Evolutionary conservation across 2,329 filamentous ascomycete genomes (phyloP).

Genomic region (Kalaharituber pfeilii): DNA sequence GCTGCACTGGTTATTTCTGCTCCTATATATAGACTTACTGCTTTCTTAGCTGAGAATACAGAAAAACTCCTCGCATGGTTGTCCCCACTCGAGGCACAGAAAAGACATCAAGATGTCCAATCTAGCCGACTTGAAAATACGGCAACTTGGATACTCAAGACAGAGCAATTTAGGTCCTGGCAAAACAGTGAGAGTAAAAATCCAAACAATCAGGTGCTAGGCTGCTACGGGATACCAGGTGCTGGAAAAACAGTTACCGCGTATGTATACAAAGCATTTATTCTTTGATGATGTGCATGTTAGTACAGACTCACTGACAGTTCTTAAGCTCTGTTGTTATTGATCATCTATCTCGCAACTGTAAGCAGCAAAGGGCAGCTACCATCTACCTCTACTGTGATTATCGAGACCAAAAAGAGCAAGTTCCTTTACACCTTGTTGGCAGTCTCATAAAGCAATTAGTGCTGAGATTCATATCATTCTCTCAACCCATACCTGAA

Average conservation of each 20-base stretch:
- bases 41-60: too few relatives aligned
- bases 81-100: not conserved
- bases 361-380: too few relatives aligned
- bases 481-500: too few relatives aligned
- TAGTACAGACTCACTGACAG: not conserved
- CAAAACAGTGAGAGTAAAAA: not conserved
- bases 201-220: not conserved
- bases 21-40: too few relatives aligned
- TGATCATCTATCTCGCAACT: not conserved
- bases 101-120: not conserved
- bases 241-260: not conserved
- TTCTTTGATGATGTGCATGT: not conserved
- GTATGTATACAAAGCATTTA: not conserved
- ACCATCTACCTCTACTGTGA: too few relatives aligned
- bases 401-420: too few relatives aligned
- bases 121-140: not conserved
- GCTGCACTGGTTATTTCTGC: too few relatives aligned
- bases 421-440: too few relatives aligned
- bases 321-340: not conserved
- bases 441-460: too few relatives aligned
- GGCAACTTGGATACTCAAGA: not conserved
- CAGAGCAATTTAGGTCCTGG: not conserved
- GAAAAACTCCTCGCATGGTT: too few relatives aligned
- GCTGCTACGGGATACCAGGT: not conserved
- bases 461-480: too few relatives aligned